phyloP scores from a whole-genome alignment of 2,329 filamentous ascomycete genomes.

The Alternaria solani region DNA sequence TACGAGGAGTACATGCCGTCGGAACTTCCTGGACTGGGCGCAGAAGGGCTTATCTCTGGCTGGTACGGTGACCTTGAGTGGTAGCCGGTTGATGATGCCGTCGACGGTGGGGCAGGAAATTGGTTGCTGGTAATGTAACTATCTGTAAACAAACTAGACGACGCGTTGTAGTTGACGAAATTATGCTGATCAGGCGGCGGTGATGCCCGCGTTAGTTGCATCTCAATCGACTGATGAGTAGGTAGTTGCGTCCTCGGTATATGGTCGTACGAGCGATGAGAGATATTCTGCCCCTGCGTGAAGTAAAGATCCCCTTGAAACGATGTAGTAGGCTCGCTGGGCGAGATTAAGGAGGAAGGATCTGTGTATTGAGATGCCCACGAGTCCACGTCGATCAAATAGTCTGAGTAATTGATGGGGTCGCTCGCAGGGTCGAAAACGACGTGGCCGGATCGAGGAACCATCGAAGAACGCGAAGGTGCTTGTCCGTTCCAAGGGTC shows the following conservation, averaged over 20 bases:
- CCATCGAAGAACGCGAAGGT: conserved; percentile 36
- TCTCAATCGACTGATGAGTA: conserved; percentile 30
- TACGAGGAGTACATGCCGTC: conserved; percentile 40
- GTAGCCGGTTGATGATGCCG: conserved; percentile 31
- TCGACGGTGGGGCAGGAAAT: conserved; percentile 31
- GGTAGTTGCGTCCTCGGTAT: conserved; percentile 21
- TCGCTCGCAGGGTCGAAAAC: conserved; percentile 46
- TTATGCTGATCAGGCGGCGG: conserved; percentile 36
- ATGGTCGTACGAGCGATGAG: conserved; percentile 23
- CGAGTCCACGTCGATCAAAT: conserved; percentile 30
- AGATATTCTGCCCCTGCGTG: conserved; percentile 22
- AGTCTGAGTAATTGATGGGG: conserved; percentile 29
- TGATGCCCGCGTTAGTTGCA: conserved; percentile 34
- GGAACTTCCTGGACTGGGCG: conserved; percentile 42
- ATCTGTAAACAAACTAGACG: conserved; percentile 36
- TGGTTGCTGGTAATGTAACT: conserved; percentile 31
- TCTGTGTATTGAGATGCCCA: conserved; percentile 41
- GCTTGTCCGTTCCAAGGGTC: conserved; percentile 46
- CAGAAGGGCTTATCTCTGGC: conserved; percentile 36
- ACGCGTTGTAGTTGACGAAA: conserved; percentile 40
- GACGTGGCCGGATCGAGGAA: conserved; percentile 37
- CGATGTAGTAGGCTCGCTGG: conserved; percentile 36
- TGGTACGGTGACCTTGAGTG: conserved; percentile 30
- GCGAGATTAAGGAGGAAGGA: conserved; percentile 37
- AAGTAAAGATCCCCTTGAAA: conserved; percentile 36